phyloP scores from a whole-genome alignment of 306 rosid genomes.

The Castanopsis chinensis region DNA sequence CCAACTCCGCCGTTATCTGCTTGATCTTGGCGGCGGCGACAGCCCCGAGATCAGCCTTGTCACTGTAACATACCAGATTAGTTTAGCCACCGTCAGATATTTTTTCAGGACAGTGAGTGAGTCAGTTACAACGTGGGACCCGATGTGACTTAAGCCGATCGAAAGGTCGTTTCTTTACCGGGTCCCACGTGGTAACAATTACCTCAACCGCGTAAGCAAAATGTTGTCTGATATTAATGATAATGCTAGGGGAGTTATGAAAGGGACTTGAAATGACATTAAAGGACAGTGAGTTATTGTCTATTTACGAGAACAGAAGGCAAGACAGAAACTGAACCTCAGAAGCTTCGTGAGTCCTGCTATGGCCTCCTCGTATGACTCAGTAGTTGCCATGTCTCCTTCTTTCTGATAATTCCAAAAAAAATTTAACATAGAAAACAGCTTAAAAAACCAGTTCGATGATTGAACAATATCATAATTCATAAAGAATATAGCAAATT shows the following conservation, averaged over 20 bases:
- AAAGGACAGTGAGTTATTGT: background rate
- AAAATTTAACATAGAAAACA: background rate
- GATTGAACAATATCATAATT: too few relatives aligned
- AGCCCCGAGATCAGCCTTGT: constrained; percentile 50
- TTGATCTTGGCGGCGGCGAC: constrained; percentile 77
- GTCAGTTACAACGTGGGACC: constrained; percentile 2
- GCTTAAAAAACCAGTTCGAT: too few relatives aligned
- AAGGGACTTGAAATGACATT: constrained; percentile 12
- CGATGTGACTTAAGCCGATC: background rate
- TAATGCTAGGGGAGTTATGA: too few relatives aligned
- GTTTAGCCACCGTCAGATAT: background rate
- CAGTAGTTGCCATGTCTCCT: constrained; percentile 64
- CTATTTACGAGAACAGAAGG: background rate
- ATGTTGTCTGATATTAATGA: background rate
- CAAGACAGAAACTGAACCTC: constrained; percentile 36
- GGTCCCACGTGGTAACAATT: constrained; percentile 1
- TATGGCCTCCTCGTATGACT: constrained; percentile 71
- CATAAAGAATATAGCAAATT: too few relatives aligned
- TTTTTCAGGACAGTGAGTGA: background rate
- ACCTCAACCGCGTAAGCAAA: background rate
- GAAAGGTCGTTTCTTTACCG: background rate
- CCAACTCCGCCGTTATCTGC: constrained; percentile 64
- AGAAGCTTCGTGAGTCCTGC: constrained; percentile 69
- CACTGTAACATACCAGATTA: constrained; percentile 28
- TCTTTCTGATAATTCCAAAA: constrained; percentile 42